Base-by-base conservation (phyloP, 257 asterid species). In the Capsicum chinense region DNA sequence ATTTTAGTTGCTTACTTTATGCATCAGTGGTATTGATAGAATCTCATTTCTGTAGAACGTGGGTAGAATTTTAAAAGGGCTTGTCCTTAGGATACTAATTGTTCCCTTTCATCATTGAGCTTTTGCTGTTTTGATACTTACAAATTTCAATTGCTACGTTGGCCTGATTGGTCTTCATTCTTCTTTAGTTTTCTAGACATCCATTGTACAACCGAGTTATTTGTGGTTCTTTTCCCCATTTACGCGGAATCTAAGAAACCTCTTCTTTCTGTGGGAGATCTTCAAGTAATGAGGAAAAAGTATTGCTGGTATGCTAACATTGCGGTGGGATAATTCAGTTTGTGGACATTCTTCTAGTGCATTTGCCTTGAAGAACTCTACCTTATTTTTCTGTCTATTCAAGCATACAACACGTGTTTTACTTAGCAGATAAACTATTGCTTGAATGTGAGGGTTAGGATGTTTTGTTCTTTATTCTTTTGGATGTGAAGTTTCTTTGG, bases 241-340 rank as follows among this genome's bases (percentile, higher is more conserved):
- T 67, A 13, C 52, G 35, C 13, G 76, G 48, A 35, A 67, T 37
- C 50, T 37, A 67, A 67, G 76, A 6, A 67, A 67, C 21, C 10
- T 67, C 21, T 67, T 67, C 39, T 21, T 64, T 37, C 52, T 37
- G 48, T 37, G 71, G 12, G 76, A 67, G 76, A 14, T 67, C 19
- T 67, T 67, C 52, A 67, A 67, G 76, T 7, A 67, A 67, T 67
- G 76, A 37, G 78, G 54, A 69, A 69, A 39, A 69, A 69, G 48
- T 69, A 69, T 69, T 15, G 19, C 26, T 39, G 78, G 54, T 68
- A 39, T 69, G 78, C 78, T 39, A 7, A 69, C 78, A 9, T 37
- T 69, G 54, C 7, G 7, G 7, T 33, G 73, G 21, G 54, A 69
- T 39, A 69, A 69, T 33, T 66, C 35, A 66, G 13, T 66, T 66